Evolutionary conservation across 805 yeast species (phyloP), one percentile per base, ranked within the genome.

Genomic region (Isabelozyma heimii): DNA sequence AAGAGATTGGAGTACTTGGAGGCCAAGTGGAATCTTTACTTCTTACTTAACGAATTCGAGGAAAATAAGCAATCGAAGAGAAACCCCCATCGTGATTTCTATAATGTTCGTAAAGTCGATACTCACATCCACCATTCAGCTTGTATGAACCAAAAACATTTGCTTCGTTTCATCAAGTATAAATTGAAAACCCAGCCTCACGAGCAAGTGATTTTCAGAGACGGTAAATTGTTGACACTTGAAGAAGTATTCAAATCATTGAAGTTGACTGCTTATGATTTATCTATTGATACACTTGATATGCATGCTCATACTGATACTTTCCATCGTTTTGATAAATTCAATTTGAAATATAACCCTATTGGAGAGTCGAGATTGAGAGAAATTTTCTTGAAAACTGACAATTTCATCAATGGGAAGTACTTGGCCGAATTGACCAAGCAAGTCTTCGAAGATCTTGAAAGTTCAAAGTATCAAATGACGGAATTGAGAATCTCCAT

Each of bases 251-350:
- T 94, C 70, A 81, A 91, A 62, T 91, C 98, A 37, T 79, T 94
- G 66, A 85, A 89, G 48, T 78, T 94, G 51, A 86, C 97, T 0
- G 98, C 97, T 1, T 94, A 95, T 64, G 99, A 94, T 64, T 76
- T 94, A 50, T 87, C 96, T 49, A 94, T 94, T 60, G 99, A 94
- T 62, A 95, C 99, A 1, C 78, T 94, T 56, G 99, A 94, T 69
- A 94, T 94, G 99, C 99, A 94, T 69, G 99, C 99, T 5, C 99
- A 94, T 67, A 88, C 91, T 55, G 99, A 94, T 62, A 88, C 98
- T 0, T 94, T 94, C 80, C 99, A 94, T 69, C 80, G 99, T 60
- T 94, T 94, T 63, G 99, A 94, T 70, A 94, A 94, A 70, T 94
- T 94, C 79, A 94, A 94, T 67, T 77, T 94, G 72, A 95, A 94